Evolutionary conservation across 306 rosid species (phyloP).

Genomic region (Inga laurina): DNA sequence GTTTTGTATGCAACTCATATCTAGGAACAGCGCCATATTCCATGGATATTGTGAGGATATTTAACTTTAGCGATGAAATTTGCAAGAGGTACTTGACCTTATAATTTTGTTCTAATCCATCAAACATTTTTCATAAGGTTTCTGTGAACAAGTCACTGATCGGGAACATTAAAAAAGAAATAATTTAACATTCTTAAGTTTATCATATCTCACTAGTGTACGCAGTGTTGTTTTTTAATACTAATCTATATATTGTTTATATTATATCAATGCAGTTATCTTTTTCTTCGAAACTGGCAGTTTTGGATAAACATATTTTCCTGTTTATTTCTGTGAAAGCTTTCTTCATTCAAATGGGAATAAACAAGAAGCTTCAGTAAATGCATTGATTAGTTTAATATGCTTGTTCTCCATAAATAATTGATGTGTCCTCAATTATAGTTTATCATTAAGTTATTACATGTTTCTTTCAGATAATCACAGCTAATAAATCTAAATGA

Average conservation of each 20-base stretch:
- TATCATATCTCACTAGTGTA: background rate
- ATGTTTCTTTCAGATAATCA: background rate
- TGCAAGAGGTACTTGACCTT: conserved; percentile 64
- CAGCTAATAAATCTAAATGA: conserved; percentile 9
- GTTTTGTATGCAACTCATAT: conserved; percentile 76
- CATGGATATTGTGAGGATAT: conserved; percentile 83
- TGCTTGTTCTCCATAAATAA: conserved; percentile 5
- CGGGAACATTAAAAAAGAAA: background rate
- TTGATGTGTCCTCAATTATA: background rate
- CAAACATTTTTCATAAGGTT: background rate
- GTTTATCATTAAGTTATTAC: background rate
- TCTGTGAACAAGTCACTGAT: background rate
- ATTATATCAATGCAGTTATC: background rate
- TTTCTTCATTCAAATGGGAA: background rate
- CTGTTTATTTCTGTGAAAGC: background rate
- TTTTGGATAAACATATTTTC: background rate
- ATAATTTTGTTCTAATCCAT: conserved; percentile 15
- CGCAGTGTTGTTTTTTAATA: background rate
- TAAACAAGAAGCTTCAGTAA: conserved; percentile 7
- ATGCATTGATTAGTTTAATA: background rate
- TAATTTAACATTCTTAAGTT: background rate
- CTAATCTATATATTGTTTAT: background rate
- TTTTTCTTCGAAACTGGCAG: background rate
- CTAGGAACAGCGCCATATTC: conserved; percentile 66
- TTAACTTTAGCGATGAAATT: conserved; percentile 73